phyloP scores from a whole-genome alignment of 805 yeast species.

The Candida silvatica region DNA sequence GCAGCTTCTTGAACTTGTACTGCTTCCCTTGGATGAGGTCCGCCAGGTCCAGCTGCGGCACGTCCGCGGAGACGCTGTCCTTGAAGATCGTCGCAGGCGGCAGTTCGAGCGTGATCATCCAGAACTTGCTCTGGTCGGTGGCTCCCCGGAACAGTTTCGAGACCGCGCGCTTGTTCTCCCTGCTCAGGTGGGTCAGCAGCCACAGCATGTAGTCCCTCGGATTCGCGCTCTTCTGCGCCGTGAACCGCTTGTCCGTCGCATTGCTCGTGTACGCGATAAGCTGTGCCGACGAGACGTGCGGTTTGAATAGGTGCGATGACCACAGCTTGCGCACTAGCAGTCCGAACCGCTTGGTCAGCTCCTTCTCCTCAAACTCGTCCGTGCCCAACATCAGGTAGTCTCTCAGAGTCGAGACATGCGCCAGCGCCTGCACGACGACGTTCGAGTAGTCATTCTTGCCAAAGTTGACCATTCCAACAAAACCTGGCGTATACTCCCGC shows the following conservation, averaged over 20 bases:
- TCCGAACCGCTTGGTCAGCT: slow-evolving; percentile 32
- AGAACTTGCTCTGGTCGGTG: slow-evolving; percentile 29
- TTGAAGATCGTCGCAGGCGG: slow-evolving; percentile 52
- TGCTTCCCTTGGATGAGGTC: slow-evolving; percentile 34
- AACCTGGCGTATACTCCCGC: slow-evolving; percentile 49
- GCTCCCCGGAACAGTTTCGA: slow-evolving; percentile 43
- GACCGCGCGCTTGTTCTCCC: slow-evolving; percentile 20
- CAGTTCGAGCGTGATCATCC: slow-evolving; percentile 49
- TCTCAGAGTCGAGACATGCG: slow-evolving; percentile 46
- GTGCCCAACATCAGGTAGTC: slow-evolving; percentile 34
- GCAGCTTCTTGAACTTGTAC: slow-evolving; percentile 34
- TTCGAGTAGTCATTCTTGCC: slow-evolving; percentile 46
- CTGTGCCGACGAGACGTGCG: slow-evolving; percentile 63
- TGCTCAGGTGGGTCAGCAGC: slow-evolving; percentile 36
- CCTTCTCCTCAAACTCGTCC: slow-evolving; percentile 5
- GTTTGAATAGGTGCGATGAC: slow-evolving; percentile 49
- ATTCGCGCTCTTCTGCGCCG: slow-evolving; percentile 29
- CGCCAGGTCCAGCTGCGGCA: slow-evolving; percentile 43
- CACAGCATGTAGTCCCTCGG: slow-evolving; percentile 55
- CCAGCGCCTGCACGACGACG: slow-evolving; percentile 44
- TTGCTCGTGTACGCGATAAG: slow-evolving; percentile 40
- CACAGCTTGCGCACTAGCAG: slow-evolving; percentile 49
- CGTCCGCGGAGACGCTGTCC: slow-evolving; percentile 32
- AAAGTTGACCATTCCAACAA: slow-evolving; percentile 52
- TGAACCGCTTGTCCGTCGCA: slow-evolving; percentile 34